Evolutionary conservation across 2,329 filamentous ascomycete genomes (phyloP).

Genomic region (Shiraia sp.): DNA sequence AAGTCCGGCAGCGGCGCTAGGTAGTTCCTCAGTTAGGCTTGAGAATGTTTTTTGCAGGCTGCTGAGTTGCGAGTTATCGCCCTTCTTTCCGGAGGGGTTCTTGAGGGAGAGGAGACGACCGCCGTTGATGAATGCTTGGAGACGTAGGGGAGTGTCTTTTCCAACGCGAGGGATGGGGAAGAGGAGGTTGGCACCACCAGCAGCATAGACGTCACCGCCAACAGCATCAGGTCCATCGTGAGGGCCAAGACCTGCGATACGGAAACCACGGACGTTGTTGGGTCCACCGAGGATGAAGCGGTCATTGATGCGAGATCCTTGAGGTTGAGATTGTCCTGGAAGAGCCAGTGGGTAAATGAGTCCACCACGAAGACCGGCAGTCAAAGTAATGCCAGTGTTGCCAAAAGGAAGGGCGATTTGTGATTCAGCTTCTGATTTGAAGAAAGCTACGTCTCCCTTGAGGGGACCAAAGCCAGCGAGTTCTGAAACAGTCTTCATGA

Average conservation of each 20-base stretch:
- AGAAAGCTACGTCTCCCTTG: constrained; percentile 89
- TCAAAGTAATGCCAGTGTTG: constrained; percentile 78
- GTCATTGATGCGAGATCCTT: constrained; percentile 83
- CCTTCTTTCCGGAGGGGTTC: constrained; percentile 49
- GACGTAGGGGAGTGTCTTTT: constrained; percentile 78
- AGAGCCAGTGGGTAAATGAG: constrained; percentile 80
- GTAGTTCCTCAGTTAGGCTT: constrained; percentile 74
- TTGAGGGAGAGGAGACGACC: constrained; percentile 80
- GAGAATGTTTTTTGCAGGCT: constrained; percentile 66
- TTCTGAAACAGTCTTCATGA: constrained; percentile 77
- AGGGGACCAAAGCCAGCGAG: constrained; percentile 85
- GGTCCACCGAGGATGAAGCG: constrained; percentile 94
- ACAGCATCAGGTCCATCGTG: constrained; percentile 84
- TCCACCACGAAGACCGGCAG: constrained; percentile 78
- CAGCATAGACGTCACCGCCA: constrained; percentile 89
- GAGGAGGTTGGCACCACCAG: constrained; percentile 82
- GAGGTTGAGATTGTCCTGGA: constrained; percentile 58
- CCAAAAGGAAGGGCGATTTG: constrained; percentile 75
- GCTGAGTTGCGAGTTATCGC: constrained; percentile 55
- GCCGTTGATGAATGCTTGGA: constrained; percentile 91
- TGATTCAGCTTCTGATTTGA: constrained; percentile 85
- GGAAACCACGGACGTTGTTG: constrained; percentile 92
- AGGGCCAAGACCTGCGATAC: constrained; percentile 84
- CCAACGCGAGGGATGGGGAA: constrained; percentile 82
- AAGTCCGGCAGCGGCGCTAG: constrained; percentile 83